Evolutionary conservation across 2,329 filamentous ascomycete species (phyloP), one percentile per base, ranked within the genome.

Genomic region (Neofusicoccum sp.): DNA sequence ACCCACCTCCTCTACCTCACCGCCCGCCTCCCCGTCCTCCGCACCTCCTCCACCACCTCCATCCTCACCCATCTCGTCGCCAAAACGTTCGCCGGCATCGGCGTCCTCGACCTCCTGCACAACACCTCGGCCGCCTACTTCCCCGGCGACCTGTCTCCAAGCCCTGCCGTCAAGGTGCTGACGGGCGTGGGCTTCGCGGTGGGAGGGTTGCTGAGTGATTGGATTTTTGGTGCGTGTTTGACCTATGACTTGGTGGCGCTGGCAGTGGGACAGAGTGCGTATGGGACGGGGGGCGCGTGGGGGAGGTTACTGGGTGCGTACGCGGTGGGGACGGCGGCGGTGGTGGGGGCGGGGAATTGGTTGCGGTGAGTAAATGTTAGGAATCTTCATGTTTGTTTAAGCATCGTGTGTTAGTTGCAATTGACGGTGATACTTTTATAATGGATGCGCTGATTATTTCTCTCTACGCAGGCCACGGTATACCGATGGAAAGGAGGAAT

Each of bases 41-140:
- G 85, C 68, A 80, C 78, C 1, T 69, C 72, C 16, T 83, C 80
- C 3, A 79, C 79, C 45, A 78, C 78, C 37, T 83, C 81, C n/a
- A 71, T 85, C 45, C 80, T 87, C 45, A 87, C 84, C 0, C 83
- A 87, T 69, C 69, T 85, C 56, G 84, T 86, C 3, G 77, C 83
- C 9, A 87, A 86, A 71, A 85, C 84, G 0, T 87, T 86, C 67
- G 84, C 84, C 0, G 85, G 85, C 5, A 87, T 87, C 62, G 85
- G 84, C 5, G 80, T 87, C 1, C 76, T 87, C 4, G 85, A 87
- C 66, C 74, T 87, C 9, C 70, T 87, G 44, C 85, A 87, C 43
- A 87, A 87, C 67, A 81, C 81, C 2, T 80, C 80, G 0, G 84
- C 84, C 0, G 85, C 83, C 1, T 87, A 83, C 70, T 85, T 81